These are phyloP conservation scores for Acrodontium crateriforme DNA, from an alignment of 2,329 filamentous ascomycete genomes.

Conservation along the genomic window DNA sequence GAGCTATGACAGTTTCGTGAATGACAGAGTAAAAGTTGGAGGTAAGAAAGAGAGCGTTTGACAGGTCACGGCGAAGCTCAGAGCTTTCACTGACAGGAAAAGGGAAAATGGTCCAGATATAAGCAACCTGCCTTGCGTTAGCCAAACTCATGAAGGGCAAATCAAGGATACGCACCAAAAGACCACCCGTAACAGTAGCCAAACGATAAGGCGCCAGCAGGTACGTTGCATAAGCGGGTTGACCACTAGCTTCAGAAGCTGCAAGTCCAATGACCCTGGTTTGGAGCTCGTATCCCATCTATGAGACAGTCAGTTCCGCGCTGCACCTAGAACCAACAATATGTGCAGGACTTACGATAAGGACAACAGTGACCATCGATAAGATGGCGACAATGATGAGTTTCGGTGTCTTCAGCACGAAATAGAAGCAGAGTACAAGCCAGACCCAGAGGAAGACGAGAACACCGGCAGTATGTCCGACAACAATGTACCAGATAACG, in stretches of 20 bases:
- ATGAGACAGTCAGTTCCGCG: neutral
- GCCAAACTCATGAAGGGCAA: too few relatives aligned
- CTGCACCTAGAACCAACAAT: neutral
- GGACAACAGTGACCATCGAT: slow-evolving; percentile 41
- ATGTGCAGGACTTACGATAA: slow-evolving; percentile 26
- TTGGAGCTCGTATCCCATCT: slow-evolving; percentile 43
- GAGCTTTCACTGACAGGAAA: slow-evolving; percentile 58
- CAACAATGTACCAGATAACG: slow-evolving; percentile 61
- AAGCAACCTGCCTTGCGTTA: too few relatives aligned
- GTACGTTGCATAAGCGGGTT: slow-evolving; percentile 56
- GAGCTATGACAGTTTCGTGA: slow-evolving; percentile 49
- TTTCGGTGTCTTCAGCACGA: slow-evolving; percentile 53
- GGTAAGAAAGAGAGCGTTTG: slow-evolving; percentile 54
- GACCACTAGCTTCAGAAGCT: slow-evolving; percentile 45
- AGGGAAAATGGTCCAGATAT: slow-evolving; percentile 66
- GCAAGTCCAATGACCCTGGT: slow-evolving; percentile 49
- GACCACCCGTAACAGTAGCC: slow-evolving; percentile 51
- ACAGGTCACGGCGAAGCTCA: slow-evolving; percentile 54
- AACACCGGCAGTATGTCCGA: slow-evolving; percentile 43
- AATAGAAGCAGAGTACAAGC: slow-evolving; percentile 51
- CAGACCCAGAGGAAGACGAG: slow-evolving; percentile 56
- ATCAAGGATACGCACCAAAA: slow-evolving; percentile 40
- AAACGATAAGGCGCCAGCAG: slow-evolving; percentile 57
- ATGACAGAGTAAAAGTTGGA: slow-evolving; percentile 62
- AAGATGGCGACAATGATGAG: slow-evolving; percentile 49